Base-by-base conservation (phyloP, 2,329 filamentous ascomycete genomes). In the Arachnomyces sp. region DNA sequence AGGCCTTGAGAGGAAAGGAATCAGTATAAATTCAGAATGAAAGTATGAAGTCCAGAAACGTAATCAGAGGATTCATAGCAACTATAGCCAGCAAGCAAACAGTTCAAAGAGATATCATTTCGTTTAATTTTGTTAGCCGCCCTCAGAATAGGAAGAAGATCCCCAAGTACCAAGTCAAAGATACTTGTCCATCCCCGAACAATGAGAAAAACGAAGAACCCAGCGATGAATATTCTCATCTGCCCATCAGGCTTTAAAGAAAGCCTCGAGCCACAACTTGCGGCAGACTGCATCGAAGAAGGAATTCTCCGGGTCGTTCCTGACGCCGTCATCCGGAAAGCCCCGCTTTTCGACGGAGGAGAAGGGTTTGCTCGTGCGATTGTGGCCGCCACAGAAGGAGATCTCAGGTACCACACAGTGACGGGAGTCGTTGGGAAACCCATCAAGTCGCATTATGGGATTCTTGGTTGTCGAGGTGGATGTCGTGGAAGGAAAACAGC, bases 211-310 rank as follows among this genome's bases (percentile, higher is more conserved):
- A 12, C 35, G 35, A 38, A 17, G 30, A 38, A 12, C 28, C 35
- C 13, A 17, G 2, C 7, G 25, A 42, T 49, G 49, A 49, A 56
- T 28, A 59, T 75, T 16, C 62, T 75, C 36, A 62, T 75, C 29
- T 70, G 68, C 12, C 72, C 73, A 0, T 74, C 71, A 0, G 72
- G 72, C 2, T 75, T 75, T 61, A 75, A 75, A 43, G 72, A 73
- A 17, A 73, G 70, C 36, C 63, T 75, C 3, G 61, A 67, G 12
- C 69, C 72, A 3, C 59, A 66, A 11, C 57, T 60, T n/a, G 71
- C 70, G 1, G 71, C 72, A 0, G 61, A 71, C 41, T 72, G 70
- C 40, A 75, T 75, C 40, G 68, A 72, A 47, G 56, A 56, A 3
- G 72, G 71, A 2, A 63, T 74, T 15, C 55, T 66, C 1, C 62